phyloP scores from a whole-genome alignment of 805 yeast genomes.

The Sugiyamaella qingdaonensis region DNA sequence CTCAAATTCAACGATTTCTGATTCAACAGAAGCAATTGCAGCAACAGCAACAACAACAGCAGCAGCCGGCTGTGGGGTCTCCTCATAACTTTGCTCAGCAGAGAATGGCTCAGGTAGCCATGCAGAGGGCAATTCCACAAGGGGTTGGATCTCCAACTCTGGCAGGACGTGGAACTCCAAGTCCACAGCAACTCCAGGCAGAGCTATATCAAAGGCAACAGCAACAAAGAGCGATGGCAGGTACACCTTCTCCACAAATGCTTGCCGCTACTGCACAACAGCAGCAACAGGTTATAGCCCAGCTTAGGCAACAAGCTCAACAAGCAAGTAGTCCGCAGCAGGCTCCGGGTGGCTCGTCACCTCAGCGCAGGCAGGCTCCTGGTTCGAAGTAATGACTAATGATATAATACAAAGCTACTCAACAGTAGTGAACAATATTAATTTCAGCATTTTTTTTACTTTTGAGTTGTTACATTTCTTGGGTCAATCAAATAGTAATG shows the following conservation, averaged over 20 bases:
- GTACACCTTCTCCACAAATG: slow-evolving; percentile 5
- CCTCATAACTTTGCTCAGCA: slow-evolving; percentile 9
- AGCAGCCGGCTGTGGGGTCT: slow-evolving; percentile 5
- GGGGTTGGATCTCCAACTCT: slow-evolving; percentile 6
- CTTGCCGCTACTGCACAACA: slow-evolving; percentile 10
- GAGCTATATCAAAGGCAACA: slow-evolving; percentile 9
- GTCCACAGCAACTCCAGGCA: slow-evolving; percentile 12
- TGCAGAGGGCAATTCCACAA: slow-evolving; percentile 1
- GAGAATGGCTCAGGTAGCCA: slow-evolving; percentile 2
- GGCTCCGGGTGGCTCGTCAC: slow-evolving; percentile 6
- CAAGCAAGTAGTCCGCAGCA: slow-evolving; percentile 7
- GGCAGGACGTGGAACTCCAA: slow-evolving; percentile 4
- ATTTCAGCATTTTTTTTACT: not conserved
- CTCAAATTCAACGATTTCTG: slow-evolving; percentile 30
- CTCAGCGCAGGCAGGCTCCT: not conserved
- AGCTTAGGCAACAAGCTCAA: not conserved
- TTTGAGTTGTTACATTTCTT: not conserved
- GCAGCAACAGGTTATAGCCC: slow-evolving; percentile 17
- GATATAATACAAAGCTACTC: not conserved
- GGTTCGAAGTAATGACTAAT: not conserved
- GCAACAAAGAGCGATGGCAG: slow-evolving; percentile 2
- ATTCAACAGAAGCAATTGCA: slow-evolving; percentile 25
- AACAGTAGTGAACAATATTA: not conserved
- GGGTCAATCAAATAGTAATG: slow-evolving; percentile 10
- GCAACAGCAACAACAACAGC: slow-evolving; percentile 13